Evolutionary conservation across 192 early-diverging fungal species (phyloP).

Genomic region (Umbelopsis vinacea): DNA sequence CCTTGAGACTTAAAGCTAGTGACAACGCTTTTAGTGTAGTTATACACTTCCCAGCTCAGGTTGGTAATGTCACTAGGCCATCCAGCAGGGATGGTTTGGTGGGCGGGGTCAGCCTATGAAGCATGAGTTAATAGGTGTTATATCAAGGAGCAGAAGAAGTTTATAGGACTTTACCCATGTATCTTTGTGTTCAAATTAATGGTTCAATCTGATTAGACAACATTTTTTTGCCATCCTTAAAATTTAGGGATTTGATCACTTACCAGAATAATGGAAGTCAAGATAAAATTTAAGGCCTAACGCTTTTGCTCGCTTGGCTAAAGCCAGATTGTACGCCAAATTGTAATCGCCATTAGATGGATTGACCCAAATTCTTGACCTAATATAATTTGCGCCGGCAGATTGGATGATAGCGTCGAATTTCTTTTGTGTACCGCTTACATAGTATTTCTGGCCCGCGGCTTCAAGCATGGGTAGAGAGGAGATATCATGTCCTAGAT

Average conservation of each 20-base stretch:
- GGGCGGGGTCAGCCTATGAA: slow-evolving; percentile 7
- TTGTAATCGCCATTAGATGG: slow-evolving; percentile 37
- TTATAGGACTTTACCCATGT: neutral
- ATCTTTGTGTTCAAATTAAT: slow-evolving; percentile 2
- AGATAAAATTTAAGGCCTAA: slow-evolving; percentile 32
- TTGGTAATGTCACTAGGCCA: slow-evolving; percentile 23
- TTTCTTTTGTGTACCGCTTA: neutral
- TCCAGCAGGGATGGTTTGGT: slow-evolving; percentile 19
- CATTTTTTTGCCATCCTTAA: neutral
- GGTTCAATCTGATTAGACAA: neutral
- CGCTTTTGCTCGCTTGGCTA: slow-evolving; percentile 28
- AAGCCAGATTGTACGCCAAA: slow-evolving; percentile 37
- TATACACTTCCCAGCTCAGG: slow-evolving; percentile 23
- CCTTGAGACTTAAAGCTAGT: slow-evolving; percentile 14
- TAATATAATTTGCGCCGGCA: slow-evolving; percentile 33
- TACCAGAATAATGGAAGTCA: slow-evolving; percentile 42
- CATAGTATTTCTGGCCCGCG: slow-evolving; percentile 21
- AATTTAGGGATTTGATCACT: neutral
- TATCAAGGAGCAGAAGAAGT: neutral
- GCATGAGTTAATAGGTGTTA: neutral
- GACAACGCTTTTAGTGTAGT: slow-evolving; percentile 14
- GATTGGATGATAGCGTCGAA: slow-evolving; percentile 12
- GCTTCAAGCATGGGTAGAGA: slow-evolving; percentile 22
- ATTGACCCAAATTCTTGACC: slow-evolving; percentile 41
- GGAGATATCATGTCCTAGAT: slow-evolving; percentile 23